Conservation (phyloP, 495 filamentous ascomycete genomes). For the Xylaria cubensis region DNA sequence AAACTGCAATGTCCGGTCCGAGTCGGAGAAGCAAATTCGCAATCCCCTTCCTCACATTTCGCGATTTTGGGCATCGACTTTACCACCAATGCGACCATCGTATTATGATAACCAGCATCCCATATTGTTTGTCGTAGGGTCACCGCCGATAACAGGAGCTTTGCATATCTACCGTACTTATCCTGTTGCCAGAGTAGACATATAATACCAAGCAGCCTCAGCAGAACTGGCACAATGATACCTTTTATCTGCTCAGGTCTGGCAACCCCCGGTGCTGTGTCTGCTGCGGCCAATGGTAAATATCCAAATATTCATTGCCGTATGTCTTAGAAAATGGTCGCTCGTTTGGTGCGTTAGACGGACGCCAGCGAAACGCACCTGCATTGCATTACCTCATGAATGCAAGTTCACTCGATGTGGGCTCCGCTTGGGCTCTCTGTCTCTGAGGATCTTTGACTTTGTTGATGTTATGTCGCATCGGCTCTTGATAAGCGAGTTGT, state of each 20-base stretch:
- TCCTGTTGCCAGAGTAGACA: not conserved
- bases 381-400: slow-evolving; percentile 24
- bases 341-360: not conserved
- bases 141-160: slow-evolving; percentile 4
- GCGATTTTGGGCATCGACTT: not conserved
- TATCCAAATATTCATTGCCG: not conserved
- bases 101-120: not conserved
- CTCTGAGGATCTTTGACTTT: slow-evolving; percentile 1
- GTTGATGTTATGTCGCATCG: not conserved
- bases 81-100: slow-evolving; percentile 9
- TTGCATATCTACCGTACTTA: not conserved
- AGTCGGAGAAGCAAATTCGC: slow-evolving; percentile 21
- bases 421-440: slow-evolving; percentile 18
- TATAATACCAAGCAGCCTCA: not conserved
- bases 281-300: not conserved
- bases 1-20: slow-evolving; percentile 7
- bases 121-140: not conserved
- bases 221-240: not conserved
- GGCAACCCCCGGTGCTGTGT: not conserved
- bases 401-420: not conserved
- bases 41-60: slow-evolving; percentile 11
- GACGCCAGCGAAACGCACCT: not conserved
- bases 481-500: slow-evolving; percentile 20
- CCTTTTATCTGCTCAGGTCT: not conserved
- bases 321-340: not conserved